phyloP scores from a whole-genome alignment of 2,329 filamentous ascomycete genomes.

The Paracamarosporium sp. region DNA sequence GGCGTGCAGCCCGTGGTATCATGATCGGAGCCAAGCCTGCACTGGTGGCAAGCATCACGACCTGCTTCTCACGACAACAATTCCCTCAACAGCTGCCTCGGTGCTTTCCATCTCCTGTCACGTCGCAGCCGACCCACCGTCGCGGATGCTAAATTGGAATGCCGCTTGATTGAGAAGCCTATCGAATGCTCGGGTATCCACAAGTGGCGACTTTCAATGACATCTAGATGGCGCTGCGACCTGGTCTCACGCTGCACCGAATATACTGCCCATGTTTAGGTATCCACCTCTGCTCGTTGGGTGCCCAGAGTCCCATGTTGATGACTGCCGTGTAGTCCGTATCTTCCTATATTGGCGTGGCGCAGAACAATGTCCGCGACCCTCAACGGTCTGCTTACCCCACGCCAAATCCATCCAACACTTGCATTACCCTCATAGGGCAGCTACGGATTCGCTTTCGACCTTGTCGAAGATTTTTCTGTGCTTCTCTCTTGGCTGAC shows the following conservation, averaged over 20 bases:
- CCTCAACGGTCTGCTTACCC: not conserved
- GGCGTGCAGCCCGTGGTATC: slow-evolving; percentile 5
- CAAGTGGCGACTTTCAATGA: slow-evolving; percentile 12
- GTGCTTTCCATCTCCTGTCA: not conserved
- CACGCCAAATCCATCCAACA: slow-evolving; percentile 1
- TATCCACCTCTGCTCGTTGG: not conserved
- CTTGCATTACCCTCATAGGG: not conserved
- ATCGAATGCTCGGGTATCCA: slow-evolving; percentile 9
- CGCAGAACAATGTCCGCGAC: not conserved
- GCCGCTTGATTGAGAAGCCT: slow-evolving; percentile 6
- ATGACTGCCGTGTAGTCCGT: slow-evolving; percentile 3
- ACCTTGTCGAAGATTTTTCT: not conserved
- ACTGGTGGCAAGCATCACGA: slow-evolving; percentile 14
- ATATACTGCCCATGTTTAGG: slow-evolving; percentile 8
- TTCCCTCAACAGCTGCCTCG: slow-evolving; percentile 5
- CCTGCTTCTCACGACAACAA: slow-evolving; percentile 8
- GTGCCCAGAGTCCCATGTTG: not conserved
- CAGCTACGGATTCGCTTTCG: slow-evolving; percentile 1
- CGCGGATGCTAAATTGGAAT: not conserved
- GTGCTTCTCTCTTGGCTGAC: slow-evolving; percentile 1
- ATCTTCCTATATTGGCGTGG: not conserved
- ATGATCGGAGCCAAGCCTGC: slow-evolving; percentile 12
- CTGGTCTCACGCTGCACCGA: not conserved
- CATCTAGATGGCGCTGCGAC: not conserved
- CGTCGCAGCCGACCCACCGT: slow-evolving; percentile 2